Conservation (phyloP, 179 eudicot species). For the Nepenthes alata region DNA sequence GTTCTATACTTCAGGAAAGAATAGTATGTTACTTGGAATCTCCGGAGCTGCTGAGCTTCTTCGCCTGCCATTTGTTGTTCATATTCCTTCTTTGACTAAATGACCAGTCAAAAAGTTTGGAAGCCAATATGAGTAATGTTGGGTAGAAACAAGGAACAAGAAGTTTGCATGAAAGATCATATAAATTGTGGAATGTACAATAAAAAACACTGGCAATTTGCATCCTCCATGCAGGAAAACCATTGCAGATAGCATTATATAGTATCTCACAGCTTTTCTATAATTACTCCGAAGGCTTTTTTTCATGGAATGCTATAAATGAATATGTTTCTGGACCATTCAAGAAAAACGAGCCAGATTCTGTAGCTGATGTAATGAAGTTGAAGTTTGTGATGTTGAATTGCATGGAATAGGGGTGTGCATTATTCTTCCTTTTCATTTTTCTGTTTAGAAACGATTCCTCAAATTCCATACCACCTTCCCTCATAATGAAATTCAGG, state of each 20-base stretch:
- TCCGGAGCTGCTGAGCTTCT: constrained; percentile 63
- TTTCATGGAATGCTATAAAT: too few relatives aligned
- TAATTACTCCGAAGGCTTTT: not conserved
- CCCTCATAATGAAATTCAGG: too few relatives aligned
- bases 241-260: not conserved
- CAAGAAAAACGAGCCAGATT: too few relatives aligned
- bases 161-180: not conserved
- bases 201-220: not conserved
- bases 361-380: too few relatives aligned
- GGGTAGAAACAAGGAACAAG: not conserved
- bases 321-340: too few relatives aligned
- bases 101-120: constrained; percentile 7
- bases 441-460: too few relatives aligned
- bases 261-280: not conserved
- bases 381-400: too few relatives aligned
- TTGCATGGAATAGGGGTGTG: too few relatives aligned
- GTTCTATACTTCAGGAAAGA: not conserved
- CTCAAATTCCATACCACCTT: too few relatives aligned
- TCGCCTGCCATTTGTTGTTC: constrained; percentile 68
- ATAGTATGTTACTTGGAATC: constrained; percentile 46
- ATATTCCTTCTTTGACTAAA: constrained; percentile 67
- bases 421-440: too few relatives aligned
- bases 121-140: not conserved
- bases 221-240: too few relatives aligned
- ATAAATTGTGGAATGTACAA: not conserved